Evolutionary conservation across 345 rosid genomes (phyloP).

Genomic region (Melaleuca alternifolia): DNA sequence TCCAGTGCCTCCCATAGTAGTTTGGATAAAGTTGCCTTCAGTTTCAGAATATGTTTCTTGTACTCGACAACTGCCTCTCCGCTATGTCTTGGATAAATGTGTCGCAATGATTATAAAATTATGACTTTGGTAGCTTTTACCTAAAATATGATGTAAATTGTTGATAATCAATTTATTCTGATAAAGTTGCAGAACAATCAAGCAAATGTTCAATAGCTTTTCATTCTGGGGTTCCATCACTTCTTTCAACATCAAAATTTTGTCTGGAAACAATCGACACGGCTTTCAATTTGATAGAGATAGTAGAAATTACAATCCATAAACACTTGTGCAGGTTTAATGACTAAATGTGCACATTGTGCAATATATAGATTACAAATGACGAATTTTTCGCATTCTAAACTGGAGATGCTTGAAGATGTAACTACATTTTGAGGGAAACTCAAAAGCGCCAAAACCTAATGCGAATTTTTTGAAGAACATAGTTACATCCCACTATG

Average conservation of each 20-base stretch:
- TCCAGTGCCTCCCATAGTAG: constrained; percentile 36
- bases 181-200: background rate
- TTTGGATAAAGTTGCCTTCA: constrained; percentile 14
- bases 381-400: background rate
- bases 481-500: background rate
- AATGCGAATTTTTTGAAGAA: background rate
- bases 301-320: too few species aligned
- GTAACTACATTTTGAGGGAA: too few species aligned
- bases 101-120: too few species aligned
- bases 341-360: too few species aligned
- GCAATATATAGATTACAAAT: background rate
- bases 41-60: constrained; percentile 12
- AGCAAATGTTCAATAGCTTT: background rate
- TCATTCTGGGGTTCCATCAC: background rate
- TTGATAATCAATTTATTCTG: background rate
- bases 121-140: too few species aligned
- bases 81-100: background rate
- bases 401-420: background rate
- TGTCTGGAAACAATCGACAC: background rate
- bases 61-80: constrained; percentile 31
- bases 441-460: too few species aligned
- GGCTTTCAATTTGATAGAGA: background rate
- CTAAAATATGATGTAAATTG: background rate
- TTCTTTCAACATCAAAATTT: background rate
- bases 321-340: too few species aligned